phyloP scores from a whole-genome alignment of 352 stramenopile genomes.

The Phytophthora nicotianae region DNA sequence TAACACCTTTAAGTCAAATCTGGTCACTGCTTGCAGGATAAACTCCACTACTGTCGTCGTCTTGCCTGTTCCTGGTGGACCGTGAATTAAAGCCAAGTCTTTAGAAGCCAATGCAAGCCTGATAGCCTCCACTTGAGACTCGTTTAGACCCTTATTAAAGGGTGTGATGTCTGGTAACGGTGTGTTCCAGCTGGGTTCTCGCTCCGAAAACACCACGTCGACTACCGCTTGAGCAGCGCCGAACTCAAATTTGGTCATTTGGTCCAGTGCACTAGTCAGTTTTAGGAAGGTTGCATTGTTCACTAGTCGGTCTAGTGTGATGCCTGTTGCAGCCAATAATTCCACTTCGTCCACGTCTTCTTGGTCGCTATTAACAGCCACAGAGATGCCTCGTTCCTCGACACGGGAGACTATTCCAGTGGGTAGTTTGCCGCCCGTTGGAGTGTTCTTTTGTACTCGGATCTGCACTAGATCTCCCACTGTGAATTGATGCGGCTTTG shows the following conservation, averaged over 20 bases:
- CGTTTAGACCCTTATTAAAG: conserved; percentile 68
- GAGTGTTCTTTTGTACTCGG: conserved; percentile 38
- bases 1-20: conserved; percentile 90
- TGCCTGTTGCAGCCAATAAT: conserved; percentile 23
- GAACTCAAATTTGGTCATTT: conserved; percentile 68
- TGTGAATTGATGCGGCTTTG: conserved; percentile 83
- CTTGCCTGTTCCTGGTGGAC: conserved; percentile 94
- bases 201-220: conserved; percentile 70
- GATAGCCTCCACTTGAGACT: conserved; percentile 79
- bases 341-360: conserved; percentile 66
- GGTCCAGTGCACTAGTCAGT: conserved; percentile 63
- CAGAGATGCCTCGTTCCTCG: conserved; percentile 61
- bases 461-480: conserved; percentile 87
- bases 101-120: conserved; percentile 82
- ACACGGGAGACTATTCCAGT: conserved; percentile 72
- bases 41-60: conserved; percentile 98
- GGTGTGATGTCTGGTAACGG: conserved; percentile 51
- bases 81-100: conserved; percentile 92
- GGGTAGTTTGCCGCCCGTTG: conserved; percentile 28
- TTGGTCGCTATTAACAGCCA: conserved; percentile 53
- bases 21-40: conserved; percentile 92
- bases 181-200: conserved; percentile 55
- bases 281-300: conserved; percentile 90
- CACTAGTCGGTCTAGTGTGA: conserved; percentile 82
- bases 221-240: conserved; percentile 62